These are phyloP conservation scores for Lachnellula willkommii DNA, from an alignment of 2,329 filamentous ascomycete species.

Conservation along the genomic window DNA sequence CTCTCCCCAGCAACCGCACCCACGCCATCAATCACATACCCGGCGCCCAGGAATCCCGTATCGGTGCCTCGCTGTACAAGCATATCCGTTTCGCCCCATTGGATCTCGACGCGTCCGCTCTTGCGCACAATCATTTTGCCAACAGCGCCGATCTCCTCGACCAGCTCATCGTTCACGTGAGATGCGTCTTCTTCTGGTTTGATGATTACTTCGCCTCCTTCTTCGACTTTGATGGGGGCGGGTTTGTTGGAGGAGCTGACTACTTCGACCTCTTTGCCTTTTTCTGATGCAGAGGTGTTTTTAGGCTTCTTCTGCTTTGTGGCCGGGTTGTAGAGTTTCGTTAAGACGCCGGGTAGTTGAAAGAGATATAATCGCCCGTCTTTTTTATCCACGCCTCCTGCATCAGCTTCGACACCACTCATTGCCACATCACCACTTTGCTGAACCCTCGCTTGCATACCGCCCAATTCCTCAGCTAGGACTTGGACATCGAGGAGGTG, in stretches of 20 bases:
- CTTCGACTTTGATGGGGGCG: conserved; percentile 34
- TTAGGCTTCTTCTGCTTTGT: conserved; percentile 11
- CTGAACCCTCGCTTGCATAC: conserved; percentile 29
- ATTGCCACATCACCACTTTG: conserved; percentile 35
- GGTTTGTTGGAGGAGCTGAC: conserved; percentile 26
- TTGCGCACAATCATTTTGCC: conserved; percentile 56
- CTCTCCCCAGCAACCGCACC: conserved; percentile 13
- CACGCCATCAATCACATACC: conserved; percentile 53
- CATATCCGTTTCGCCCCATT: conserved; percentile 55
- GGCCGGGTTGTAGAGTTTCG: conserved; percentile 40
- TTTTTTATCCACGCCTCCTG: conserved; percentile 17
- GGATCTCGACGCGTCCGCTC: conserved; percentile 57
- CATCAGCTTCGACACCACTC: conserved; percentile 14
- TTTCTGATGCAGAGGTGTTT: conserved; percentile 16
- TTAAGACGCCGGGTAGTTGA: conserved; percentile 58
- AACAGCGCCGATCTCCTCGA: conserved; percentile 49
- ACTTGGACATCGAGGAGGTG: conserved; percentile 41
- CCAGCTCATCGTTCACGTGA: conserved; percentile 21
- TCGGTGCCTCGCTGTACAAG: conserved; percentile 48
- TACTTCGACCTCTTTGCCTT: conserved; percentile 38
- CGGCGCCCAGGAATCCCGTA: conserved; percentile 52
- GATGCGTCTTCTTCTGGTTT: conserved; percentile 18
- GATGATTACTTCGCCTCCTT: conserved; percentile 14
- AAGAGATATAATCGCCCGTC: conserved; percentile 59
- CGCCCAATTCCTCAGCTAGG: conserved; percentile 43